Percentiles rank a stretch among this genome's conserved stretches.
Evolutionary conservation across 192 early-diverging fungal species (phyloP).

Genomic region (Coemansia javaensis): DNA sequence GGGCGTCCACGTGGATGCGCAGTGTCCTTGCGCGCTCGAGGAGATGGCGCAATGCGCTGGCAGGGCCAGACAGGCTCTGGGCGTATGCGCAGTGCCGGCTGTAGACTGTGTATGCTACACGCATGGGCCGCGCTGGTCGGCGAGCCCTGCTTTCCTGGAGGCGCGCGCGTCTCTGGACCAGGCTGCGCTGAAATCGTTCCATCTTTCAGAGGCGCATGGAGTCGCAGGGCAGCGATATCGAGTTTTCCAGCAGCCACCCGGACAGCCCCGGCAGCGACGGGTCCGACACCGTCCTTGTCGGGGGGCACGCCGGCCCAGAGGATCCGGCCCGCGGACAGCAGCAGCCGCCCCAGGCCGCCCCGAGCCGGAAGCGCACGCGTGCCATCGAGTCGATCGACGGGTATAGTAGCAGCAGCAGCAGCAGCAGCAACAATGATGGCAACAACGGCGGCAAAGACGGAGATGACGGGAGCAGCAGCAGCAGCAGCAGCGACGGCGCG

Average conservation of each 20-base stretch:
- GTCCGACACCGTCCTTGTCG: background rate
- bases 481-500: background rate
- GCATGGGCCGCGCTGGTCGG: too few relatives aligned
- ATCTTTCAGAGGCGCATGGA: background rate
- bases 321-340: background rate
- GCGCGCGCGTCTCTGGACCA: background rate
- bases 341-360: background rate
- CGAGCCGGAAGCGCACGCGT: slow-evolving; percentile 1
- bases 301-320: background rate
- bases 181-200: background rate
- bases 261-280: background rate
- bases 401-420: too few relatives aligned
- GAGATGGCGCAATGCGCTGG: too few relatives aligned
- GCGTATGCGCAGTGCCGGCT: too few relatives aligned
- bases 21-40: too few relatives aligned
- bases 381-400: background rate
- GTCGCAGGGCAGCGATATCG: background rate
- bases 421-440: background rate
- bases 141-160: too few relatives aligned
- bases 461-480: too few relatives aligned
- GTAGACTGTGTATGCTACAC: too few relatives aligned
- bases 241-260: background rate
- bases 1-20: too few relatives aligned
- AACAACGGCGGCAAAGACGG: too few relatives aligned
- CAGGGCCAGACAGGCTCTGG: too few relatives aligned